phyloP scores from a whole-genome alignment of 805 yeast genomes.

The Candida taoyuanica region DNA sequence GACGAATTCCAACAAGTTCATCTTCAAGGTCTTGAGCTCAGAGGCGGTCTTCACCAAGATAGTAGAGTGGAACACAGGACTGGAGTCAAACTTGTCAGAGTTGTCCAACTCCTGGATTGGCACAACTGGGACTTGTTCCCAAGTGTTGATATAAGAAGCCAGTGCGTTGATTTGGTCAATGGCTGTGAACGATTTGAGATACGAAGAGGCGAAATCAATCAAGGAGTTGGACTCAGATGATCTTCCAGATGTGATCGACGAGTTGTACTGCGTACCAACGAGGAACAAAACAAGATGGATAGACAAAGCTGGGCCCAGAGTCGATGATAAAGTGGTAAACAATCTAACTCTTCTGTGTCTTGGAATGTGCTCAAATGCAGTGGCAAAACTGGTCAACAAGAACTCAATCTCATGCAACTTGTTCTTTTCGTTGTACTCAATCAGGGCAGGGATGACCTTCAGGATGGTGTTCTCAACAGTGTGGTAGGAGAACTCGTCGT shows the following conservation, averaged over 20 bases:
- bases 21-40: slow-evolving; percentile 46
- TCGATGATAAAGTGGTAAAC: slow-evolving; percentile 70
- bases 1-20: slow-evolving; percentile 51
- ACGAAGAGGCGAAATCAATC: slow-evolving; percentile 67
- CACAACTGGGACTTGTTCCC: slow-evolving; percentile 40
- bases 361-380: slow-evolving; percentile 94
- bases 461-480: slow-evolving; percentile 90
- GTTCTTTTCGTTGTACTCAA: slow-evolving; percentile 40
- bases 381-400: slow-evolving; percentile 80
- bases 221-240: slow-evolving; percentile 61
- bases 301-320: slow-evolving; percentile 64
- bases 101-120: slow-evolving; percentile 14
- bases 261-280: slow-evolving; percentile 74
- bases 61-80: slow-evolving; percentile 62
- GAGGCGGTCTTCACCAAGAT: slow-evolving; percentile 44
- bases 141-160: slow-evolving; percentile 44
- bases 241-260: slow-evolving; percentile 49
- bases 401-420: slow-evolving; percentile 70
- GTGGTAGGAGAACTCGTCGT: slow-evolving; percentile 89
- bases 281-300: slow-evolving; percentile 71
- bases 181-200: slow-evolving; percentile 64
- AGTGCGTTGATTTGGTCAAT: slow-evolving; percentile 61
- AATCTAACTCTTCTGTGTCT: slow-evolving; percentile 90
- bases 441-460: slow-evolving; percentile 87
- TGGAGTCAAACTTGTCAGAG: slow-evolving; percentile 37